Conservation (phyloP, 179 eudicot genomes). For the Amaranthus tricolor region DNA sequence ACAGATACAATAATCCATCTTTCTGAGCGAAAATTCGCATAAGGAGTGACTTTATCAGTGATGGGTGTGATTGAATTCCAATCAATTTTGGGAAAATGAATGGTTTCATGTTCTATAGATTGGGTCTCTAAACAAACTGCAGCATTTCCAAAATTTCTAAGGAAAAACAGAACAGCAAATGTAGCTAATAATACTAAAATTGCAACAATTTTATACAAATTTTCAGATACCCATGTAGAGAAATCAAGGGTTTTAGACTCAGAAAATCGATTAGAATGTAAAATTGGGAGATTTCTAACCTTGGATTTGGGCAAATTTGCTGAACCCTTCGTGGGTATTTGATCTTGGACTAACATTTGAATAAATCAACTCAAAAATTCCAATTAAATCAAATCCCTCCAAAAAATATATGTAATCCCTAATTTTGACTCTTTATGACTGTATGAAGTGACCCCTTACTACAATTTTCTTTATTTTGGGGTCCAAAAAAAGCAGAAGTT, state of each 20-base stretch:
- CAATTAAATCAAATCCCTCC: too few species aligned
- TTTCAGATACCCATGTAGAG: conserved; percentile 68
- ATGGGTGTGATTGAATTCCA: conserved; percentile 49
- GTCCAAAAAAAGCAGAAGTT: too few species aligned
- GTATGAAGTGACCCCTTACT: neutral
- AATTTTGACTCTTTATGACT: conserved; percentile 4
- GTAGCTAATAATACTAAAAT: conserved; percentile 50
- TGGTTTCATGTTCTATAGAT: conserved; percentile 38
- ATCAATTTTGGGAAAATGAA: conserved; percentile 51
- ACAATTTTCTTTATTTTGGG: too few species aligned
- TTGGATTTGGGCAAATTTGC: conserved; percentile 34
- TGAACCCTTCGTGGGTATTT: conserved; percentile 26
- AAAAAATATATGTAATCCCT: too few species aligned
- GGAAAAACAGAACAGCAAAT: conserved; percentile 73
- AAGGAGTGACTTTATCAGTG: conserved; percentile 60
- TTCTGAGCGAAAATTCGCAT: conserved; percentile 58
- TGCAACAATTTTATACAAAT: conserved; percentile 55
- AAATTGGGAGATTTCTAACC: conserved; percentile 30
- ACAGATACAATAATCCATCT: conserved; percentile 87
- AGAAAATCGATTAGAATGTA: conserved; percentile 38
- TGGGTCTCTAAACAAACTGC: conserved; percentile 58
- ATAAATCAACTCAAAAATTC: conserved; percentile 7
- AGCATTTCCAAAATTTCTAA: conserved; percentile 63
- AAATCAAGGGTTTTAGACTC: conserved; percentile 62
- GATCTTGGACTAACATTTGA: conserved; percentile 70